These are phyloP conservation scores for Lyophyllum shimeji DNA, from an alignment of 768 basidiomycete genomes.

Conservation along the genomic window DNA sequence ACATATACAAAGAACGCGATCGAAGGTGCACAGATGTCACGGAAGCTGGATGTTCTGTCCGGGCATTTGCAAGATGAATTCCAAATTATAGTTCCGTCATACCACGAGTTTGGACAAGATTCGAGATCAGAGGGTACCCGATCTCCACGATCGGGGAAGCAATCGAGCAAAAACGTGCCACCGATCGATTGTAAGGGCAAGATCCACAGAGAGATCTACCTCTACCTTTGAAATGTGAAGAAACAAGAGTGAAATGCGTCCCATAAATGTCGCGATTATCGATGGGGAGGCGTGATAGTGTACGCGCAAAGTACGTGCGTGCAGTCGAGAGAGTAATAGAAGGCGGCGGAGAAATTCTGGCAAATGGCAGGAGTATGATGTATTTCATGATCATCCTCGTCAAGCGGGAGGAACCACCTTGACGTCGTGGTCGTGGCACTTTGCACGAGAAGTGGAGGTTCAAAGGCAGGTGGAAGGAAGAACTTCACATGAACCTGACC, in stretches of 20 bases:
- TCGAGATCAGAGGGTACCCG: neutral
- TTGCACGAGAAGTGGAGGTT: neutral
- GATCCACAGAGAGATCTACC: slow-evolving; percentile 11
- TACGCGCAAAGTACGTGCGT: neutral
- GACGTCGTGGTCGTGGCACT: neutral
- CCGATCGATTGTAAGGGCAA: slow-evolving; percentile 10
- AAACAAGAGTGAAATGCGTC: neutral
- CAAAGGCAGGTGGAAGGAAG: neutral
- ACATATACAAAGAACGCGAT: neutral
- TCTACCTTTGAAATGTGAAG: slow-evolving; percentile 1
- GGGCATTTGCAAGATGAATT: neutral
- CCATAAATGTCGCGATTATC: slow-evolving; percentile 15
- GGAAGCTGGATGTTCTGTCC: neutral
- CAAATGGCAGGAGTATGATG: neutral
- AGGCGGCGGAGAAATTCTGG: neutral
- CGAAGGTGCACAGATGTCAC: neutral
- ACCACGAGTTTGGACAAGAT: slow-evolving; percentile 2
- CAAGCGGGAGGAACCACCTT: neutral
- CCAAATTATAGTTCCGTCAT: neutral
- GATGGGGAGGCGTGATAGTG: slow-evolving; percentile 12
- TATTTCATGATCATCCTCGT: neutral
- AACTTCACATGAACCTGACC: slow-evolving; percentile 1
- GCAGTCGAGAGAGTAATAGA: neutral
- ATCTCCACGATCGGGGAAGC: slow-evolving; percentile 2
- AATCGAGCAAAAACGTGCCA: neutral